Evolutionary conservation across 306 rosid species (phyloP).

Genomic region (Senna tora): DNA sequence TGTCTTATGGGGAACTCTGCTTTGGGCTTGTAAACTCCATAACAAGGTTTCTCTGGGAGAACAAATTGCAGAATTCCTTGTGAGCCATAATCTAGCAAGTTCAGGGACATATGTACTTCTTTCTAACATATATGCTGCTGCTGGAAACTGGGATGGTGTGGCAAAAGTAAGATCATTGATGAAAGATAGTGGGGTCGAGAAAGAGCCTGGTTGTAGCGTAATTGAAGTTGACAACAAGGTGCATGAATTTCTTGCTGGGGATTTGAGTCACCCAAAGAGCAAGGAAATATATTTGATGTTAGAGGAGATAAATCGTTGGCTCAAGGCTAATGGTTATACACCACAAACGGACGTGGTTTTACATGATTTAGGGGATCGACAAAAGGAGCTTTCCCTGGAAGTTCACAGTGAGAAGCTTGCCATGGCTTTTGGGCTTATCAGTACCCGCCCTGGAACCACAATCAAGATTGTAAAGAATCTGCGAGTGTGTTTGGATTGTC

Average conservation of each 20-base stretch:
- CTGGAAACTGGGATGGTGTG: constrained; percentile 76
- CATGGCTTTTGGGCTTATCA: constrained; percentile 78
- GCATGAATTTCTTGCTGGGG: constrained; percentile 86
- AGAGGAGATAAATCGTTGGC: constrained; percentile 69
- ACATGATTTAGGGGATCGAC: constrained; percentile 70
- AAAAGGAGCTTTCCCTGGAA: constrained; percentile 68
- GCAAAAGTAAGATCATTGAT: constrained; percentile 71
- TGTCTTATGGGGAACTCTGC: constrained; percentile 79
- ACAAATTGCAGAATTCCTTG: constrained; percentile 68
- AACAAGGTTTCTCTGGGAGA: constrained; percentile 62
- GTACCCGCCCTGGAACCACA: constrained; percentile 61
- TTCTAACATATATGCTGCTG: constrained; percentile 74
- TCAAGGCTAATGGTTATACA: constrained; percentile 57
- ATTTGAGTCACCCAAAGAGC: constrained; percentile 64
- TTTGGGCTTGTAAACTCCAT: constrained; percentile 82
- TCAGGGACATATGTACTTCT: constrained; percentile 83
- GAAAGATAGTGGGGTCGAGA: constrained; percentile 71
- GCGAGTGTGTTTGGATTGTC: constrained; percentile 80
- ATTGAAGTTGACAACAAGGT: constrained; percentile 69
- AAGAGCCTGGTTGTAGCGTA: constrained; percentile 88
- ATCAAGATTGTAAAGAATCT: constrained; percentile 81
- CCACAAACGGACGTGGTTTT: constrained; percentile 67
- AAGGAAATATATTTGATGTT: constrained; percentile 64
- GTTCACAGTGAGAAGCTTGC: constrained; percentile 92
- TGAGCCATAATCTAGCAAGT: constrained; percentile 59